Percentiles rank a stretch among this genome's conserved stretches.
Conservation (phyloP, 805 yeast species). For the Grigorovia transvaalensis region DNA sequence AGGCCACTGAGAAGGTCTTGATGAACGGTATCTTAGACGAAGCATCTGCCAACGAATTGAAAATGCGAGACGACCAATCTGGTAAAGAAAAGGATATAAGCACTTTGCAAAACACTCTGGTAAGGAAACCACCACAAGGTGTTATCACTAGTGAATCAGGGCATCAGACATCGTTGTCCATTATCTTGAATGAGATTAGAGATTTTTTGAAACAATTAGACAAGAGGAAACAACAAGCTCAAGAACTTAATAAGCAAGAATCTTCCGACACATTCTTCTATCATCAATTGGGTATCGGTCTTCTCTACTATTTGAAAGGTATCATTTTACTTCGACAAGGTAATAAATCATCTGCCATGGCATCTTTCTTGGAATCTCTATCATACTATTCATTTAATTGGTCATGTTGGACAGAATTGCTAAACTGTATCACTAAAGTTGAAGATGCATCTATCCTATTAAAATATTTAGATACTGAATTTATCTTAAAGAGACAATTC, state of each 20-base stretch:
- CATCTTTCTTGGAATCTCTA: slow-evolving; percentile 50
- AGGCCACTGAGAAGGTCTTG: slow-evolving; percentile 60
- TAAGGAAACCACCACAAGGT: not conserved
- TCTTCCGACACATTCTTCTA: not conserved
- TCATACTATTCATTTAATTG: slow-evolving; percentile 74
- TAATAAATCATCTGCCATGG: slow-evolving; percentile 50
- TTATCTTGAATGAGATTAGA: slow-evolving; percentile 35
- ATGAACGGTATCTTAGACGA: slow-evolving; percentile 23
- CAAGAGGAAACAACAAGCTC: not conserved
- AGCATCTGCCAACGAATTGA: slow-evolving; percentile 1
- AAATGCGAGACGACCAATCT: not conserved
- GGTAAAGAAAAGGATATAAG: not conserved
- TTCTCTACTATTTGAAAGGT: slow-evolving; percentile 65
- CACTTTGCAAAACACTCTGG: not conserved
- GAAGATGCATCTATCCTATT: slow-evolving; percentile 45
- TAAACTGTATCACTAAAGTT: slow-evolving; percentile 46
- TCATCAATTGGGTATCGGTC: slow-evolving; percentile 32
- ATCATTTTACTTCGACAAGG: slow-evolving; percentile 48
- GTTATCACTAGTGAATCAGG: slow-evolving; percentile 11
- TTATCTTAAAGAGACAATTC: slow-evolving; percentile 10
- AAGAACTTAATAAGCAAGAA: slow-evolving; percentile 3
- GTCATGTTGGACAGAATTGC: slow-evolving; percentile 85
- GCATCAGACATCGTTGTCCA: slow-evolving; percentile 19
- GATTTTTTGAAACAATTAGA: slow-evolving; percentile 3
- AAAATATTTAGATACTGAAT: slow-evolving; percentile 29